phyloP scores from a whole-genome alignment of 2,329 filamentous ascomycete genomes.

The Aspergillus viridinutans region DNA sequence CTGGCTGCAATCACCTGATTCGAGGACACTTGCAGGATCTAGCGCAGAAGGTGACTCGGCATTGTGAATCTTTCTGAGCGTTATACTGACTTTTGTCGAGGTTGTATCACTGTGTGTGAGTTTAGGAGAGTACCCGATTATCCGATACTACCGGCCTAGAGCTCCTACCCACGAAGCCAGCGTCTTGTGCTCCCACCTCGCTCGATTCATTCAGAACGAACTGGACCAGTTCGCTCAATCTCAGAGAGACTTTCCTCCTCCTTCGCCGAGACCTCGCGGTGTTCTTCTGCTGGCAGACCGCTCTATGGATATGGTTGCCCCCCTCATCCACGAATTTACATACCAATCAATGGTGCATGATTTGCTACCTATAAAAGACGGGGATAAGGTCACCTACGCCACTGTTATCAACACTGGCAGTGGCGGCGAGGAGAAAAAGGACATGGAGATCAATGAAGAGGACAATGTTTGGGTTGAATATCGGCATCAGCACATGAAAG shows the following conservation, averaged over 20 bases:
- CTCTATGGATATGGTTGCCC: slow-evolving; percentile 86
- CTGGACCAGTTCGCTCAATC: slow-evolving; percentile 83
- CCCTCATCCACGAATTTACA: slow-evolving; percentile 90
- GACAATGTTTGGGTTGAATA: slow-evolving; percentile 96
- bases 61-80: not conserved
- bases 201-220: slow-evolving; percentile 86
- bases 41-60: slow-evolving; percentile 70
- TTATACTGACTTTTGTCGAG: slow-evolving; percentile 40
- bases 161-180: slow-evolving; percentile 77
- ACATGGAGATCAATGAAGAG: slow-evolving; percentile 84
- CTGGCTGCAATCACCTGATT: slow-evolving; percentile 79
- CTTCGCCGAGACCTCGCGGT: slow-evolving; percentile 68
- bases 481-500: slow-evolving; percentile 94
- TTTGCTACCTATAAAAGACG: slow-evolving; percentile 79
- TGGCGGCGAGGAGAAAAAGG: slow-evolving; percentile 70
- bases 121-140: slow-evolving; percentile 87
- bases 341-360: slow-evolving; percentile 99
- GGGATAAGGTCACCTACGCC: slow-evolving; percentile 81
- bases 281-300: slow-evolving; percentile 84
- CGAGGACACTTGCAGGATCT: slow-evolving; percentile 76
- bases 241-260: slow-evolving; percentile 77
- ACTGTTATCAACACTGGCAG: slow-evolving; percentile 73
- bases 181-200: slow-evolving; percentile 82
- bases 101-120: slow-evolving; percentile 84
- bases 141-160: slow-evolving; percentile 81